Conservation (phyloP, 2,329 filamentous ascomycete genomes). For the Cladophialophora yegresii region DNA sequence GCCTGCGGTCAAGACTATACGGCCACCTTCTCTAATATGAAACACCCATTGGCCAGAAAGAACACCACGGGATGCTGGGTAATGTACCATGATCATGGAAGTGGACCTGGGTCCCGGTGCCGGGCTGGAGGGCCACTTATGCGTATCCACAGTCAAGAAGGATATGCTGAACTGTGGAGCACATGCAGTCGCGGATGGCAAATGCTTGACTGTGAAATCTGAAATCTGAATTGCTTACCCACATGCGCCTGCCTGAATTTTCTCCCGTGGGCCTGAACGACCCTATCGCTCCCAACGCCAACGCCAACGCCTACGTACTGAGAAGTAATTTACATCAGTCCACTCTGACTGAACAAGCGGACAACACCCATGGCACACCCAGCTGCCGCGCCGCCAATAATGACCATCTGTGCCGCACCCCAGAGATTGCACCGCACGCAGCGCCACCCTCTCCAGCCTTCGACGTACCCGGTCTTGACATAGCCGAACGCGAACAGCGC, state of each 20-base stretch:
- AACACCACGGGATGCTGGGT: not conserved
- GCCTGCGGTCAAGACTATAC: not conserved
- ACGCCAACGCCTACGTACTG: not conserved
- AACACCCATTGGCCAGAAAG: not conserved
- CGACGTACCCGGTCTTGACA: conserved; percentile 49
- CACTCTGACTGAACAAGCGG: conserved; percentile 16
- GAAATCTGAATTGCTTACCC: too few relatives aligned
- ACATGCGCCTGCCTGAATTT: too few relatives aligned
- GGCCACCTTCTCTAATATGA: not conserved
- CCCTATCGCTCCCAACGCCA: not conserved
- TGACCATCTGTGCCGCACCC: conserved; percentile 64
- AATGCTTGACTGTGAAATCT: too few relatives aligned
- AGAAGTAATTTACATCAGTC: not conserved
- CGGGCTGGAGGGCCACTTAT: too few relatives aligned
- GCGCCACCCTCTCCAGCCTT: conserved; percentile 47
- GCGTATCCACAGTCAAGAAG: too few relatives aligned
- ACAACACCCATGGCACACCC: conserved; percentile 64
- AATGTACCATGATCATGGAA: not conserved
- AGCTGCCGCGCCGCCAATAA: conserved; percentile 66
- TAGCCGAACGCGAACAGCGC: conserved; percentile 56
- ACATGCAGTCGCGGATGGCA: too few relatives aligned
- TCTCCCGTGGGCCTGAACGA: too few relatives aligned
- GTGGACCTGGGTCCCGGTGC: too few relatives aligned
- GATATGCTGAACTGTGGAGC: too few relatives aligned
- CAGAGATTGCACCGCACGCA: conserved; percentile 10